Conservation (phyloP, 257 asterid genomes). For the Salvia hispanica region DNA sequence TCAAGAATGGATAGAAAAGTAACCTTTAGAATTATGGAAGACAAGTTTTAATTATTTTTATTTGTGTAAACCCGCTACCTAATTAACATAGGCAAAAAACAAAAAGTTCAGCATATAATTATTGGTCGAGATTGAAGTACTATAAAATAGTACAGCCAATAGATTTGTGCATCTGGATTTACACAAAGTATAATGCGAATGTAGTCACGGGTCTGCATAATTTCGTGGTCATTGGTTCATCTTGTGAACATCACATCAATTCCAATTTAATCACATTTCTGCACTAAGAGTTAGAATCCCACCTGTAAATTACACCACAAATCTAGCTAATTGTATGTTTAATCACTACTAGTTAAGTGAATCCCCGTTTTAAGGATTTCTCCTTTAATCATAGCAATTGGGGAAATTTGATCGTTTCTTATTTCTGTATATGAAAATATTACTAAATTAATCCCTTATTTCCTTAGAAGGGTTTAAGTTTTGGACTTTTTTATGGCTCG, state of each 20-base stretch:
- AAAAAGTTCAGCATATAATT: neutral
- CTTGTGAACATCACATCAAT: slow-evolving; percentile 29
- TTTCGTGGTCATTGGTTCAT: slow-evolving; percentile 26
- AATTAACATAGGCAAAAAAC: too few relatives aligned
- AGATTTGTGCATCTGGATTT: neutral
- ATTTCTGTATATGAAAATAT: too few relatives aligned
- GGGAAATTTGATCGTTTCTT: too few relatives aligned
- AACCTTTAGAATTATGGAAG: too few relatives aligned
- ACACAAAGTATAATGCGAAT: slow-evolving; percentile 5
- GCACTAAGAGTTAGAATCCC: neutral
- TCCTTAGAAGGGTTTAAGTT: too few relatives aligned
- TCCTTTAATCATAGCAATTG: too few relatives aligned
- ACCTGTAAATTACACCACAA: slow-evolving; percentile 16
- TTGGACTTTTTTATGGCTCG: too few relatives aligned
- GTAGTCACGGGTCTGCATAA: slow-evolving; percentile 14
- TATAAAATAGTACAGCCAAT: slow-evolving; percentile 20
- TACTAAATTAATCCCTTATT: too few relatives aligned
- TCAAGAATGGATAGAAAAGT: too few relatives aligned
- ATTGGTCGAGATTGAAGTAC: slow-evolving; percentile 7
- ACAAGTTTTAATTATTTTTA: too few relatives aligned
- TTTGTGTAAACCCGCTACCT: too few relatives aligned
- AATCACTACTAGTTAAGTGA: neutral
- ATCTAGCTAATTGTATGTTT: slow-evolving; percentile 4
- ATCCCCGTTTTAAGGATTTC: neutral
- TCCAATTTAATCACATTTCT: neutral